Evolutionary conservation across 306 rosid species (phyloP), one percentile per base, ranked within the genome.

Genomic region (Rubus idaeus): DNA sequence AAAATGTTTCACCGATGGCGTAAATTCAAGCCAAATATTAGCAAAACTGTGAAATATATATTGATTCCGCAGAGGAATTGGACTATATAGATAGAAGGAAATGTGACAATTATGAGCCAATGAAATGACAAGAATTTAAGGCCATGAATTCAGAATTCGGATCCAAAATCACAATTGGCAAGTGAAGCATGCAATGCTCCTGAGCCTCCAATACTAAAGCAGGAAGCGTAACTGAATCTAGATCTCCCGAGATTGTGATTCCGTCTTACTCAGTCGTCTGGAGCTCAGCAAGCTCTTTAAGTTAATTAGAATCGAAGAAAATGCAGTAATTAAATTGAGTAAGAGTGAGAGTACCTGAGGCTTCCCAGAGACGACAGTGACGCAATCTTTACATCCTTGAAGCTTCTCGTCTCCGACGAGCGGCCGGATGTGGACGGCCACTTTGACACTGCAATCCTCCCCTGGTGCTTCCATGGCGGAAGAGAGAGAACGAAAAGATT

Each of bases 301-400:
- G n/a, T 3, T 26, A 69, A 47, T 16, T 8, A 52, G 21, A 51
- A 40, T 11, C 8, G 1, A 10, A 50, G 5, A 60, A 61, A 73
- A 20, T 41, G 71, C 68, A 63, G 20, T 13, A 39, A 30, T 16
- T 6, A 50, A 37, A 56, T 18, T 8, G 46, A 37, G n/a, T 0
- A n/a, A 53, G 52, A 75, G 46, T 8, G 13, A 63, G 17, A 57
- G 62, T 80, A 94, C 98, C 99, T 96, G 99, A 82, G 98, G 99
- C 91, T 96, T 96, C 66, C 94, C 94, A 20, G 88, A 57, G 74
- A 90, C 90, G 79, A 93, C 96, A 73, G 88, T 89, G 80, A 96
- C 98, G 73, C 99, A 96, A 84, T 96, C 99, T 75, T 96, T 91
- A 87, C 99, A 96, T 0, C 99, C 99, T 78, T 91, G 99, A 72